Conservation (phyloP, 2,329 filamentous ascomycete species). For the Huntiella omanensis region DNA sequence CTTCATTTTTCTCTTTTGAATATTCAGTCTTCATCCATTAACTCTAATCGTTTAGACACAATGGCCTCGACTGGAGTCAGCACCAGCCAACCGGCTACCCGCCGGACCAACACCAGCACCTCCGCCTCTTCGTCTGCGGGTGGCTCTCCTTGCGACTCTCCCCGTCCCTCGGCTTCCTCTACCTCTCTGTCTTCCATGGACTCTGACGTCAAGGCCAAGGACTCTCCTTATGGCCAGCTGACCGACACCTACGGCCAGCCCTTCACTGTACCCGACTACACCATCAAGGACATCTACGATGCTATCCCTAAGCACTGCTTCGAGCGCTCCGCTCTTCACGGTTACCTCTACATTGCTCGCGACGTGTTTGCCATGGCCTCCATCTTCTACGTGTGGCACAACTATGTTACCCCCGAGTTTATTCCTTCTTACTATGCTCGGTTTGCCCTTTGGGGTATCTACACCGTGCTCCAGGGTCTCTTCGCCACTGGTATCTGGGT, state of each 20-base stretch:
- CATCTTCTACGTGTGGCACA: conserved; percentile 80
- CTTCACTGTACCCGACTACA: conserved; percentile 86
- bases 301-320: conserved; percentile 97
- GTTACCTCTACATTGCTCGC: conserved; percentile 67
- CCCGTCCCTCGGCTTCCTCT: conserved; percentile 50
- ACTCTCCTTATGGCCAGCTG: conserved; percentile 40
- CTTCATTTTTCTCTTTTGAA: conserved; percentile 1
- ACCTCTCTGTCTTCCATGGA: conserved; percentile 84
- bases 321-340: conserved; percentile 58
- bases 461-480: conserved; percentile 70
- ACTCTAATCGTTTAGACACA: conserved; percentile 3
- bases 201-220: conserved; percentile 34
- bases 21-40: not conserved
- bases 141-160: conserved; percentile 40
- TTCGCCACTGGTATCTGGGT: conserved; percentile 94
- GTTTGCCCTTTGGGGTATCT: conserved; percentile 41
- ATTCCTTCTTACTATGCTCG: conserved; percentile 53
- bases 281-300: conserved; percentile 91
- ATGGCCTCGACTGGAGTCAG: conserved; percentile 11
- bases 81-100: conserved; percentile 4
- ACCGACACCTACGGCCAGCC: conserved; percentile 88
- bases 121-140: conserved; percentile 21
- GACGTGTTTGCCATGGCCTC: conserved; percentile 54
- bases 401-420: conserved; percentile 68
- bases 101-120: conserved; percentile 16